Conservation (phyloP, 176 grass and related monocot genomes). For the Aegilops longissima region DNA sequence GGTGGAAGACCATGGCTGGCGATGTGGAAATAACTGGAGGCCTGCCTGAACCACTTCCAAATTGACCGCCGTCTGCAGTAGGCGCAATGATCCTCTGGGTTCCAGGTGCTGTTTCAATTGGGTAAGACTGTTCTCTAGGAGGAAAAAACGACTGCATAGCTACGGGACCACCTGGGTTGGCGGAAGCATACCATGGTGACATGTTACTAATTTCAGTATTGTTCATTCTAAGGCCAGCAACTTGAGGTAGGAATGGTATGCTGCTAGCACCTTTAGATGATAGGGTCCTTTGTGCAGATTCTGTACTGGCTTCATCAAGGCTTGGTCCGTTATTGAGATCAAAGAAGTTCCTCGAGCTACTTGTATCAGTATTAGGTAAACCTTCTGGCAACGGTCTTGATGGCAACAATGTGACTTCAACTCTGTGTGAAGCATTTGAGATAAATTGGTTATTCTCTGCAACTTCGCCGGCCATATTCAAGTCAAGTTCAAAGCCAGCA, state of each 20-base stretch:
- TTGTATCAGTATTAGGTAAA: slow-evolving; percentile 32
- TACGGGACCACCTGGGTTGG: slow-evolving; percentile 49
- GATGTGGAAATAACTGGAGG: slow-evolving; percentile 63
- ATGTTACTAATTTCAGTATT: slow-evolving; percentile 51
- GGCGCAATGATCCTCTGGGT: slow-evolving; percentile 52
- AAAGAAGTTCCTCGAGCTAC: slow-evolving; percentile 65
- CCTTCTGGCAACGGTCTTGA: slow-evolving; percentile 36
- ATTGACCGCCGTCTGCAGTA: slow-evolving; percentile 37
- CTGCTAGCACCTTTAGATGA: slow-evolving; percentile 37
- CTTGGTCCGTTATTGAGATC: slow-evolving; percentile 82
- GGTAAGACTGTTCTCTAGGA: slow-evolving; percentile 65
- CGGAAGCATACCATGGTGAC: slow-evolving; percentile 58
- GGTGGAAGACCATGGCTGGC: slow-evolving; percentile 52
- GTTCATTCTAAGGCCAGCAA: slow-evolving; percentile 54
- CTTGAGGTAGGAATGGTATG: slow-evolving; percentile 56
- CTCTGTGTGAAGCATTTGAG: slow-evolving; percentile 27
- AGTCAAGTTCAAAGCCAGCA: slow-evolving; percentile 69
- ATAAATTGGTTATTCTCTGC: slow-evolving; percentile 52
- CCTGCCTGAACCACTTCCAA: slow-evolving; percentile 44
- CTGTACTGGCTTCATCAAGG: slow-evolving; percentile 60
- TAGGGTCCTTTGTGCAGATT: slow-evolving; percentile 48
- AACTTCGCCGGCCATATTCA: slow-evolving; percentile 62
- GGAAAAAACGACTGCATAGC: slow-evolving; percentile 65
- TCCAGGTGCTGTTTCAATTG: slow-evolving; percentile 43
- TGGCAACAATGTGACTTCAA: slow-evolving; percentile 52